Conservation (phyloP, 495 filamentous ascomycete species). For the Podospora appendiculata region DNA sequence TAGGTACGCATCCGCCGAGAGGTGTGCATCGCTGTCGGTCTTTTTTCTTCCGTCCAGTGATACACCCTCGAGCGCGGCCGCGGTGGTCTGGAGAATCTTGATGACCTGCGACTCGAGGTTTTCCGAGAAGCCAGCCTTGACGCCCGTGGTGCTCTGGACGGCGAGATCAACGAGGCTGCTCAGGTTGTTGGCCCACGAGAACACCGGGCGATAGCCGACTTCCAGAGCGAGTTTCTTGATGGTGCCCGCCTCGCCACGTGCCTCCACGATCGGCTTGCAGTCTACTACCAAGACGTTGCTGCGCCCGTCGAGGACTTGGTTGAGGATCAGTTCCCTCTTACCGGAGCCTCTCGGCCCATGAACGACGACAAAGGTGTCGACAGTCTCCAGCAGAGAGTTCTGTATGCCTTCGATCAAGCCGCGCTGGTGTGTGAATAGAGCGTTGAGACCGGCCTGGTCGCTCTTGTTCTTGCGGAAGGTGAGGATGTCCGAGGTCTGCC, state of each 20-base stretch:
- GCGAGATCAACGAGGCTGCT: constrained; percentile 88
- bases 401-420: constrained; percentile 70
- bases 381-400: constrained; percentile 79
- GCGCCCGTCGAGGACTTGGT: constrained; percentile 70
- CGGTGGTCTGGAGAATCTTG: constrained; percentile 87
- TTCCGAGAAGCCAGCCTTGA: constrained; percentile 92
- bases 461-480: constrained; percentile 35
- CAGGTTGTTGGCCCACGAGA: constrained; percentile 93
- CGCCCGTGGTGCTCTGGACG: constrained; percentile 86
- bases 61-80: constrained; percentile 68
- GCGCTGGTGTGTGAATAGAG: constrained; percentile 84
- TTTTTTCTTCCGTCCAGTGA: constrained; percentile 62
- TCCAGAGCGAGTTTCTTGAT: constrained; percentile 73
- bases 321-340: constrained; percentile 78
- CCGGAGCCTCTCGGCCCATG: constrained; percentile 89
- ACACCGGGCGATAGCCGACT: constrained; percentile 89
- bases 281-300: constrained; percentile 82
- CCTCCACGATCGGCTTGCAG: constrained; percentile 90
- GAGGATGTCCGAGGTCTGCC: constrained; percentile 66
- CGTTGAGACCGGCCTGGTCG: constrained; percentile 64
- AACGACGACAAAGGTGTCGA: constrained; percentile 88
- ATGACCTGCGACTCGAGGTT: constrained; percentile 83
- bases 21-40: constrained; percentile 60
- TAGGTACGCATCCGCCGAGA: constrained; percentile 82
- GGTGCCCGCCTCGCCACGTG: constrained; percentile 80